phyloP scores from a whole-genome alignment of 148 eudicot species.

The Tetragonia tetragonoides region DNA sequence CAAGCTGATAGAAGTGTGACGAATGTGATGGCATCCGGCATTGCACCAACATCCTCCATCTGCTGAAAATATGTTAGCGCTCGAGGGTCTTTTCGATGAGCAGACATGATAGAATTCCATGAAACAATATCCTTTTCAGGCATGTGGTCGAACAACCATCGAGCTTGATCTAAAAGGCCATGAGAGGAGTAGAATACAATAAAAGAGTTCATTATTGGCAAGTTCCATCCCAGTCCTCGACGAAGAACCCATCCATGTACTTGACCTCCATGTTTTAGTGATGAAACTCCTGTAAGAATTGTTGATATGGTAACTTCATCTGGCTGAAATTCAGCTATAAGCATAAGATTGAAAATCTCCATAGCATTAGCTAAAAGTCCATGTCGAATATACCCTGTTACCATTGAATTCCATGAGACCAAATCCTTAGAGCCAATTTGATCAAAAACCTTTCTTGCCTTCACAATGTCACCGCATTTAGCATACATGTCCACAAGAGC shows the following conservation, averaged over 20 bases:
- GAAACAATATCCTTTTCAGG: slow-evolving; percentile 60
- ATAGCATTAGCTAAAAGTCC: slow-evolving; percentile 50
- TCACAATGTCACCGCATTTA: slow-evolving; percentile 84
- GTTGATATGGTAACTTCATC: slow-evolving; percentile 61
- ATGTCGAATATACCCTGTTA: slow-evolving; percentile 60
- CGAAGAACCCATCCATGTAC: slow-evolving; percentile 71
- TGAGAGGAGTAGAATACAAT: slow-evolving; percentile 52
- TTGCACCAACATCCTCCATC: slow-evolving; percentile 46
- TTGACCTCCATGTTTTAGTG: slow-evolving; percentile 39
- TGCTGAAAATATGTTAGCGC: slow-evolving; percentile 49
- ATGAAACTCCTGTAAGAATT: slow-evolving; percentile 35
- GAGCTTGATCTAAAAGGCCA: slow-evolving; percentile 33
- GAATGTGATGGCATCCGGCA: slow-evolving; percentile 71
- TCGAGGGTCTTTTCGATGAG: slow-evolving; percentile 43
- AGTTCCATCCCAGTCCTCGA: slow-evolving; percentile 45
- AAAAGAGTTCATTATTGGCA: slow-evolving; percentile 63
- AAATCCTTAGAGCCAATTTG: slow-evolving; percentile 43
- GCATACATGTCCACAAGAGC: slow-evolving; percentile 87
- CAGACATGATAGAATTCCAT: slow-evolving; percentile 84
- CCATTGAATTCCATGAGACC: slow-evolving; percentile 83
- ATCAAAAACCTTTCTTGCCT: slow-evolving; percentile 67
- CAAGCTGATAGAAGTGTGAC: slow-evolving; percentile 69
- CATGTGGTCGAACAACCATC: slow-evolving; percentile 60
- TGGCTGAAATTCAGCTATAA: slow-evolving; percentile 46
- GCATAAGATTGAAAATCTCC: slow-evolving; percentile 40